These are phyloP conservation scores for Verticillium zaregamsianum DNA, from an alignment of 2,329 filamentous ascomycete species.

Conservation along the genomic window DNA sequence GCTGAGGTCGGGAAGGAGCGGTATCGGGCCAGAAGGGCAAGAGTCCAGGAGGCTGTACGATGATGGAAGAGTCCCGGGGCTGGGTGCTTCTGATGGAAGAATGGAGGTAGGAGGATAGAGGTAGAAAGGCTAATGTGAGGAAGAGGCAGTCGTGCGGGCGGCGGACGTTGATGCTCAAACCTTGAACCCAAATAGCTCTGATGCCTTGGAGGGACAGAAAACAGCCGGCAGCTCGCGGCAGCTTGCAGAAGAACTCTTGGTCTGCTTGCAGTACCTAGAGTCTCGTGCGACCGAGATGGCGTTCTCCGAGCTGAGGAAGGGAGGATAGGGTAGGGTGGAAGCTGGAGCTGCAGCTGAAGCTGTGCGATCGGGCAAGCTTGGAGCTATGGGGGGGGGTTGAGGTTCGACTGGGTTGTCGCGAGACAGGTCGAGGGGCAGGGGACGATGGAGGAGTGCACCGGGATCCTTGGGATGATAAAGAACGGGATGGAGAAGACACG, in stretches of 20 bases:
- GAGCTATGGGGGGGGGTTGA: not conserved
- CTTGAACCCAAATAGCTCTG: slow-evolving; percentile 21
- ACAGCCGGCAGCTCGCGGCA: not conserved
- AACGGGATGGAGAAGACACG: not conserved
- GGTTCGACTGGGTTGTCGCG: not conserved
- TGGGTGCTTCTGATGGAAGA: slow-evolving; percentile 1
- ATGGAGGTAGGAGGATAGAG: slow-evolving; percentile 5
- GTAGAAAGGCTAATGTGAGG: slow-evolving; percentile 12
- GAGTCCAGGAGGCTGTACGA: slow-evolving; percentile 7
- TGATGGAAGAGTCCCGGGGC: slow-evolving; percentile 5
- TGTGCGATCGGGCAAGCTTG: not conserved
- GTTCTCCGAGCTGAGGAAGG: not conserved
- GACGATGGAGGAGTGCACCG: not conserved
- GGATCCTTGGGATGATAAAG: not conserved
- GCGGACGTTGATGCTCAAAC: slow-evolving; percentile 31
- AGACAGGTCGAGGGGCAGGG: not conserved
- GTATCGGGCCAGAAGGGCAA: slow-evolving; percentile 6
- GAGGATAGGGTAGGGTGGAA: not conserved
- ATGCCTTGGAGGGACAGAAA: not conserved
- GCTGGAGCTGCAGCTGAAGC: too few species aligned
- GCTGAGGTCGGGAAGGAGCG: slow-evolving; percentile 2
- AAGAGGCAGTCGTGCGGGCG: slow-evolving; percentile 18
- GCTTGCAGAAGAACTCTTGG: not conserved
- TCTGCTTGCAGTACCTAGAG: not conserved
- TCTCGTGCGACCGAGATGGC: not conserved